phyloP scores from a whole-genome alignment of 2,329 filamentous ascomycete genomes.

The Fusarium nematophilum region DNA sequence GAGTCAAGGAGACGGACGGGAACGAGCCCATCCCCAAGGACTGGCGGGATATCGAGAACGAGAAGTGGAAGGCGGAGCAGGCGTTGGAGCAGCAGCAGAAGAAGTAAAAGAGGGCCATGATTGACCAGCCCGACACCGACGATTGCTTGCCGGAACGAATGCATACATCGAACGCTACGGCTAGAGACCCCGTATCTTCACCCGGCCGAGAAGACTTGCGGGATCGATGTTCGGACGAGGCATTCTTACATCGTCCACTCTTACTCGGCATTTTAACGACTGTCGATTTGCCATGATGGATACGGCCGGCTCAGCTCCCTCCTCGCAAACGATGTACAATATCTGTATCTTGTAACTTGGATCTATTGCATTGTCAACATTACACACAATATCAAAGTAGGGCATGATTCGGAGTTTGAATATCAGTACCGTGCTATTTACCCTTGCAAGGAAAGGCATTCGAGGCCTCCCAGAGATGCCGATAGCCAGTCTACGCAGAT shows the following conservation, averaged over 20 bases:
- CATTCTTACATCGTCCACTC: background rate
- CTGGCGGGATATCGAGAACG: conserved; percentile 74
- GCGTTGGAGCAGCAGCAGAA: conserved; percentile 42
- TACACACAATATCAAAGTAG: background rate
- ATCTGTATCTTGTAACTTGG: conserved; percentile 13
- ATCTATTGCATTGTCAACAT: background rate
- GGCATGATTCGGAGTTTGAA: background rate
- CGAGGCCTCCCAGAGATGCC: no score
- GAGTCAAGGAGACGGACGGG: conserved; percentile 73
- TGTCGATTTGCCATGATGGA: conserved; percentile 2
- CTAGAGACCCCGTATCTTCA: background rate
- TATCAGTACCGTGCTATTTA: background rate
- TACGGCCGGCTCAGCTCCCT: background rate
- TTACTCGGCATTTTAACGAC: background rate
- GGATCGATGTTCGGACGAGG: background rate
- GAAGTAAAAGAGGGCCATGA: conserved; percentile 29
- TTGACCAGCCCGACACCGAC: background rate
- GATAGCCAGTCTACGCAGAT: no score
- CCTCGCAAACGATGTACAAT: conserved; percentile 8
- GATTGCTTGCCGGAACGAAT: background rate
- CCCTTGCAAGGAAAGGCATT: no score
- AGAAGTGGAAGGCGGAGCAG: conserved; percentile 61
- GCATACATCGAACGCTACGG: background rate
- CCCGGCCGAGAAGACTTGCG: background rate
- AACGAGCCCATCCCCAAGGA: conserved; percentile 71